Conservation (phyloP, 176 grass and related monocot species). For the Tuctoria greenei region DNA sequence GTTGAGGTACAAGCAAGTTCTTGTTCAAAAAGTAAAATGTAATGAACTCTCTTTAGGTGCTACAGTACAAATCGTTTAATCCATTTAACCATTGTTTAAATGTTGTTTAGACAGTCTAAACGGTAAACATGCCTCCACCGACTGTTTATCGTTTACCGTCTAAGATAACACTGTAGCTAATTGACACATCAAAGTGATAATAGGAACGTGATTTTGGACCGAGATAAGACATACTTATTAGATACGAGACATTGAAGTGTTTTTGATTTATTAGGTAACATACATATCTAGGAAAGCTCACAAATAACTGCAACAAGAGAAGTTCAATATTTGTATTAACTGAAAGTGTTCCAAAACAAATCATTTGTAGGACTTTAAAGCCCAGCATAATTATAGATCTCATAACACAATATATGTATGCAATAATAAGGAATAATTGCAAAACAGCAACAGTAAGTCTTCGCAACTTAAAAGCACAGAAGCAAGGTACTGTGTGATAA, state of each 20-base stretch:
- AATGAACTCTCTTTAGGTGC: no score
- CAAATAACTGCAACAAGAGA: not conserved
- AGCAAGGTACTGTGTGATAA: not conserved
- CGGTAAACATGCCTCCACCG: no score
- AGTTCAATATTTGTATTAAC: not conserved
- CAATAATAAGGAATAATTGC: conserved; percentile 9
- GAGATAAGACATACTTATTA: not conserved
- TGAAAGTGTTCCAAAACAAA: not conserved
- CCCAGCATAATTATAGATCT: not conserved
- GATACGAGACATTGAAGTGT: not conserved
- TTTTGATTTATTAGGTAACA: not conserved
- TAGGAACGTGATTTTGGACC: not conserved
- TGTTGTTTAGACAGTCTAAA: no score
- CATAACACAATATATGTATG: not conserved
- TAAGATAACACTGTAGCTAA: no score
- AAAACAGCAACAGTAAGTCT: not conserved
- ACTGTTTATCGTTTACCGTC: no score
- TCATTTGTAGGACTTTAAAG: not conserved
- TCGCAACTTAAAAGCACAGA: conserved; percentile 1
- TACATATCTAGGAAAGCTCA: not conserved
- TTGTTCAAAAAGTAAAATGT: no score
- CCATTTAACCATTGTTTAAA: no score
- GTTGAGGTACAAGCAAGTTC: no score
- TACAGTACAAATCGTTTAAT: no score
- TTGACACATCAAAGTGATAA: not conserved